phyloP scores from a whole-genome alignment of 2,329 filamentous ascomycete species.

The Orbilia quercus region DNA sequence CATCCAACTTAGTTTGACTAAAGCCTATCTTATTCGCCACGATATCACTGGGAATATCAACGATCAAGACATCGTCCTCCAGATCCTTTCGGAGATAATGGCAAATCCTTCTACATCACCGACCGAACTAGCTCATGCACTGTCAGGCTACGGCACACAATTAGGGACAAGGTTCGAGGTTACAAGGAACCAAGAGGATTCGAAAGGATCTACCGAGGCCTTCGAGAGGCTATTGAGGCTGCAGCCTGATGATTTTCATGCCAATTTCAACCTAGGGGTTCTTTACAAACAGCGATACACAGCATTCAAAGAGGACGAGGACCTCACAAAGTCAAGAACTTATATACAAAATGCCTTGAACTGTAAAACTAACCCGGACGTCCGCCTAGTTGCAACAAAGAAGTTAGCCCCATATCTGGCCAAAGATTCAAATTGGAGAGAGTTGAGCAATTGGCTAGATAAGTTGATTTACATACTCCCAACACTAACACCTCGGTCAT shows the following conservation, averaged over 20 bases:
- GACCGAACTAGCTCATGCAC: not conserved
- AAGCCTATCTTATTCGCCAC: not conserved
- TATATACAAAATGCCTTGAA: slow-evolving; percentile 4
- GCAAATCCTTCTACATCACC: not conserved
- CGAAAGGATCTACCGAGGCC: not conserved
- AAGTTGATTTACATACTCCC: not conserved
- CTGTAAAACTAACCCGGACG: not conserved
- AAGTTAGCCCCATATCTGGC: not conserved
- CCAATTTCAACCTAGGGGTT: slow-evolving; percentile 1
- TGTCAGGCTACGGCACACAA: not conserved
- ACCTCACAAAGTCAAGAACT: slow-evolving; percentile 1
- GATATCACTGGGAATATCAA: not conserved
- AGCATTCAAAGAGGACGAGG: not conserved
- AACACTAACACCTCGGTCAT: not conserved
- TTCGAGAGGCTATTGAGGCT: not conserved
- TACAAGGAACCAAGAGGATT: not conserved
- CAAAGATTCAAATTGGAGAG: no score
- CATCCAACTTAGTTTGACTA: not conserved
- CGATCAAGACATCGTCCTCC: not conserved
- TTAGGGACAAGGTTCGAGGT: not conserved
- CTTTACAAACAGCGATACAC: not conserved
- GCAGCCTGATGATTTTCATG: slow-evolving; percentile 4
- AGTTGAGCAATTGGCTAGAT: no score
- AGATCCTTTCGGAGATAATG: not conserved
- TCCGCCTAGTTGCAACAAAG: not conserved